Evolutionary conservation across 345 rosid species (phyloP).

Genomic region (Eucalyptus sp.): DNA sequence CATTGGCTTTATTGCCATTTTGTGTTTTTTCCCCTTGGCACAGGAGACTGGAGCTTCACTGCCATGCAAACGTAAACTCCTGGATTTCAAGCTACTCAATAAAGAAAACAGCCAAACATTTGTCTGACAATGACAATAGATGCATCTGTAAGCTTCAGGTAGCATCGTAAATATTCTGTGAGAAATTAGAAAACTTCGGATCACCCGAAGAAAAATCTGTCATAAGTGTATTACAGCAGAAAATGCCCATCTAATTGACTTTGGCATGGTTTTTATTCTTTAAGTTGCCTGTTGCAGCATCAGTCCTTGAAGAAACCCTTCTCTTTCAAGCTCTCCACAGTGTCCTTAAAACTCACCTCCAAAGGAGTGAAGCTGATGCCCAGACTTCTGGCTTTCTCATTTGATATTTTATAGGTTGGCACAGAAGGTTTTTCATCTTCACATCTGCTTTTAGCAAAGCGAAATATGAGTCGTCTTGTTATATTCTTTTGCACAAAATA

Average conservation of each 20-base stretch:
- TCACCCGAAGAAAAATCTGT: neutral
- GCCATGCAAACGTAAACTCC: neutral
- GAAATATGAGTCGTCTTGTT: too few species aligned
- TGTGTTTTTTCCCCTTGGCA: neutral
- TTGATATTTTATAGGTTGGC: constrained; percentile 26
- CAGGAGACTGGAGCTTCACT: neutral
- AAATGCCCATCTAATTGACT: neutral
- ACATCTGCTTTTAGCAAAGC: constrained; percentile 12
- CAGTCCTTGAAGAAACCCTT: constrained; percentile 13
- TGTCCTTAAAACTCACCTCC: constrained; percentile 46
- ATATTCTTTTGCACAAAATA: too few species aligned
- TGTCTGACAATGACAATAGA: neutral
- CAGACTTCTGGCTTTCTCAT: constrained; percentile 27
- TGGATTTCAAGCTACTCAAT: neutral
- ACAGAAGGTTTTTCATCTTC: constrained; percentile 7
- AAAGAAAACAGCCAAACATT: neutral
- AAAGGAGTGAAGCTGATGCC: constrained; percentile 46
- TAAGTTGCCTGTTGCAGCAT: neutral
- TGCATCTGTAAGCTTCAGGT: neutral
- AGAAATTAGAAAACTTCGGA: neutral
- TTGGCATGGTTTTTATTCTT: neutral
- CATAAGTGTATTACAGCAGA: neutral
- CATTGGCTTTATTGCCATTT: neutral
- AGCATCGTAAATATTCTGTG: neutral
- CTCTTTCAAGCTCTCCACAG: constrained; percentile 54